Evolutionary conservation across 345 rosid genomes (phyloP).

Genomic region (Capsella bursapastoris): DNA sequence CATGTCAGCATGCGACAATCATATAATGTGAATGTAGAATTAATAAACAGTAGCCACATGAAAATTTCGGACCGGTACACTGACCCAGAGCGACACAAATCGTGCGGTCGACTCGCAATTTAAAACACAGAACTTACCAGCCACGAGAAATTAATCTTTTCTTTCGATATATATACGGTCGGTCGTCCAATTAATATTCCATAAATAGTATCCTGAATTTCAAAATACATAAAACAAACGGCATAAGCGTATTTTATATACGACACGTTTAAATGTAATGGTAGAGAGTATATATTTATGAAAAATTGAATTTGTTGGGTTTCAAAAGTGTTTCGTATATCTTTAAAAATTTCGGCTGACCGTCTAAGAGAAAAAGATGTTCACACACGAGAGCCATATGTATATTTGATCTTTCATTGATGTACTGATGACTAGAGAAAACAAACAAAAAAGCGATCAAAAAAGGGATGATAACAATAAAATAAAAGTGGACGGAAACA

Average conservation of each 20-base stretch:
- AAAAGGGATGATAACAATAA: background rate
- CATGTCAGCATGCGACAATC: background rate
- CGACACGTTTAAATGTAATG: constrained; percentile 10
- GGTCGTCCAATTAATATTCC: constrained; percentile 10
- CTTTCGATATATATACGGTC: background rate
- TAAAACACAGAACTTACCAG: constrained; percentile 5
- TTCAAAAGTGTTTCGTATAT: background rate
- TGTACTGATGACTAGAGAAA: constrained; percentile 9
- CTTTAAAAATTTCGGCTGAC: constrained; percentile 31
- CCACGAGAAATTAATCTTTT: background rate
- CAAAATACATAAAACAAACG: background rate
- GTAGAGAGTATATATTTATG: background rate
- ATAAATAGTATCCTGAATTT: background rate
- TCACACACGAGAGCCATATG: constrained; percentile 31
- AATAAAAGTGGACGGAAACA: constrained; percentile 35
- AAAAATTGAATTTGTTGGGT: background rate
- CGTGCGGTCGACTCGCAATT: background rate
- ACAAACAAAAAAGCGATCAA: constrained; percentile 18
- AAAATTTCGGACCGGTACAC: constrained; percentile 25
- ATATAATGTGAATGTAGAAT: background rate
- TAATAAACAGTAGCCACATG: constrained; percentile 11
- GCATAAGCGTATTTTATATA: background rate
- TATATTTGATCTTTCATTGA: background rate
- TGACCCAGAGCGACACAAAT: constrained; percentile 22
- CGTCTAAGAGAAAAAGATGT: constrained; percentile 31